Evolutionary conservation across 1,139 yeast species (phyloP).

Genomic region (Yarrowia galli): DNA sequence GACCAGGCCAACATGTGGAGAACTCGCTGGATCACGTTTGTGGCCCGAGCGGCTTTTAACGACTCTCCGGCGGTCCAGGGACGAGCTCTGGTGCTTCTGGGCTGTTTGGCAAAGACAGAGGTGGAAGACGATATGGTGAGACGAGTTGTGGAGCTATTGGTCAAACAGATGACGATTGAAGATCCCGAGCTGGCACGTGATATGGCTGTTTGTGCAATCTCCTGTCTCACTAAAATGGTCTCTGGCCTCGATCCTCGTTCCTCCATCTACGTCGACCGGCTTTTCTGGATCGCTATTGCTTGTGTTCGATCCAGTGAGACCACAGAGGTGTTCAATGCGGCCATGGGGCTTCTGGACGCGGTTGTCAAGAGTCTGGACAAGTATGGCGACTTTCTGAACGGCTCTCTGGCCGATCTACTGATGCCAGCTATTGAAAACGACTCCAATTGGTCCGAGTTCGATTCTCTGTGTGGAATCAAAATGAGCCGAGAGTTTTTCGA

Average conservation of each 20-base stretch:
- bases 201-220: slow-evolving; percentile 50
- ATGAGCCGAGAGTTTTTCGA: slow-evolving; percentile 60
- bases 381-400: slow-evolving; percentile 46
- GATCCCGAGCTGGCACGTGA: slow-evolving; percentile 51
- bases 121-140: slow-evolving; percentile 67
- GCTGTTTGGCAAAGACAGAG: slow-evolving; percentile 71
- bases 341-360: slow-evolving; percentile 43
- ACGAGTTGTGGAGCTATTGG: slow-evolving; percentile 52
- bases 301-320: slow-evolving; percentile 27
- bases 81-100: slow-evolving; percentile 74
- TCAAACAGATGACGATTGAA: slow-evolving; percentile 48
- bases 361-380: slow-evolving; percentile 47
- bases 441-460: slow-evolving; percentile 59
- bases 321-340: slow-evolving; percentile 29
- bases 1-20: slow-evolving; percentile 67
- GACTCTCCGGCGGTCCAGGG: slow-evolving; percentile 69
- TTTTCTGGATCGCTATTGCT: slow-evolving; percentile 71
- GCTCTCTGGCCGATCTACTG: slow-evolving; percentile 47
- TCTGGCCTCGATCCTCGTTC: slow-evolving; percentile 68
- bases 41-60: slow-evolving; percentile 67
- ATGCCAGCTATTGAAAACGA: slow-evolving; percentile 53
- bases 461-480: slow-evolving; percentile 55
- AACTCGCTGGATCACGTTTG: slow-evolving; percentile 72
- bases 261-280: slow-evolving; percentile 57
- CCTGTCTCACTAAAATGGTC: slow-evolving; percentile 62